Evolutionary conservation across 176 grass and related monocot genomes (phyloP).

Genomic region (Aegilops bicornis): DNA sequence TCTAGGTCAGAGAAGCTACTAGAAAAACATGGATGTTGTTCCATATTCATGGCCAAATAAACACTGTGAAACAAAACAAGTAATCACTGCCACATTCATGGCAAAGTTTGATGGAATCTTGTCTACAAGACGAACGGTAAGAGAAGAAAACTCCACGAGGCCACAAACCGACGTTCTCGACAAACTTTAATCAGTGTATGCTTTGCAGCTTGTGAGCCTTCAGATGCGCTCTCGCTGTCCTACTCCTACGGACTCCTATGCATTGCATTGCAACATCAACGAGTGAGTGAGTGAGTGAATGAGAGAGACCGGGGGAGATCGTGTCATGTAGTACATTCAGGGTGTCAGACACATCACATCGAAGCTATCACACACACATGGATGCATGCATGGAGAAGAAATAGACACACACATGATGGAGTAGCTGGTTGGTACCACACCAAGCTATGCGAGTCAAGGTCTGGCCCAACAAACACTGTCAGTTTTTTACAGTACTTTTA

Average conservation of each 20-base stretch:
- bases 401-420: conserved; percentile 2
- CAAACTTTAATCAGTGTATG: not conserved
- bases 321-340: not conserved
- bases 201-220: conserved; percentile 14
- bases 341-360: conserved; percentile 18
- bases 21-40: not conserved
- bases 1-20: not conserved
- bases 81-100: not conserved
- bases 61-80: not conserved
- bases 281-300: not conserved
- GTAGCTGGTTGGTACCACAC: not conserved
- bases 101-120: not conserved
- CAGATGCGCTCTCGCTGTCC: conserved; percentile 31
- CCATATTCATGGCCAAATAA: no score
- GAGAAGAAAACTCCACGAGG: not conserved
- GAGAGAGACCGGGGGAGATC: not conserved
- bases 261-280: not conserved
- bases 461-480: conserved; percentile 22
- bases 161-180: conserved; percentile 7
- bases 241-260: not conserved
- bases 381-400: not conserved
- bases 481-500: conserved; percentile 22
- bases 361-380: not conserved
- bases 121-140: not conserved
- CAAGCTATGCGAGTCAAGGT: not conserved